phyloP scores from a whole-genome alignment of 75 land plant genomes.

The Cunninghamia lanceolata region DNA sequence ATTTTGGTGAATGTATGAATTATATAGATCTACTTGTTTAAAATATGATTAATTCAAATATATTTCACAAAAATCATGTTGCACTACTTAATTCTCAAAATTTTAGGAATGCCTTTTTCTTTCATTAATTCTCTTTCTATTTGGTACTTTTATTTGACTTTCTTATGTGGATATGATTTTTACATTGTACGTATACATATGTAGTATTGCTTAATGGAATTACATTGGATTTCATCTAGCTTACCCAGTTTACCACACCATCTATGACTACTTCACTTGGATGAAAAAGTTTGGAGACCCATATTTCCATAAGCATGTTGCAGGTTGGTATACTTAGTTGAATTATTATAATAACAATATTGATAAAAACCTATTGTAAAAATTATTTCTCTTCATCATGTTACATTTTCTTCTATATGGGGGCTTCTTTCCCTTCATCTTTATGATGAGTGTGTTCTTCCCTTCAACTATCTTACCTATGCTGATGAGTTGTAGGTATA shows the following conservation, averaged over 20 bases:
- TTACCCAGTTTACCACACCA: conserved; percentile 85
- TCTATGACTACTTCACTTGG: conserved; percentile 73
- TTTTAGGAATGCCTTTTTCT: no score
- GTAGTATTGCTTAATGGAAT: neutral
- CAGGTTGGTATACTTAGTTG: conserved; percentile 35
- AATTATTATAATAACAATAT: no score
- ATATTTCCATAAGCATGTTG: conserved; percentile 71
- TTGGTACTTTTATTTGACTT: no score
- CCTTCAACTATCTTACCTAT: conserved; percentile 61
- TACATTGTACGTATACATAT: no score
- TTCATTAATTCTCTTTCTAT: no score
- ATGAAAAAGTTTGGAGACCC: conserved; percentile 79
- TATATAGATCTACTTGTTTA: no score
- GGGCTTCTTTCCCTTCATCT: conserved; percentile 70
- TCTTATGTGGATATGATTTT: no score
- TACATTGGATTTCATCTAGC: conserved; percentile 23
- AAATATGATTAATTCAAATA: no score
- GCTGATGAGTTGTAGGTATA: conserved; percentile 55
- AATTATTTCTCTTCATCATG: neutral
- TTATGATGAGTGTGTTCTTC: conserved; percentile 58
- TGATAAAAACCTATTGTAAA: no score
- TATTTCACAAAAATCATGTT: neutral
- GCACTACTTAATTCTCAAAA: no score
- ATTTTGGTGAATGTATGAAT: conserved; percentile 57
- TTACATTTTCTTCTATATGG: conserved; percentile 56